These are phyloP conservation scores for Ilex asprella DNA, from an alignment of 257 asterid genomes.

Conservation along the genomic window DNA sequence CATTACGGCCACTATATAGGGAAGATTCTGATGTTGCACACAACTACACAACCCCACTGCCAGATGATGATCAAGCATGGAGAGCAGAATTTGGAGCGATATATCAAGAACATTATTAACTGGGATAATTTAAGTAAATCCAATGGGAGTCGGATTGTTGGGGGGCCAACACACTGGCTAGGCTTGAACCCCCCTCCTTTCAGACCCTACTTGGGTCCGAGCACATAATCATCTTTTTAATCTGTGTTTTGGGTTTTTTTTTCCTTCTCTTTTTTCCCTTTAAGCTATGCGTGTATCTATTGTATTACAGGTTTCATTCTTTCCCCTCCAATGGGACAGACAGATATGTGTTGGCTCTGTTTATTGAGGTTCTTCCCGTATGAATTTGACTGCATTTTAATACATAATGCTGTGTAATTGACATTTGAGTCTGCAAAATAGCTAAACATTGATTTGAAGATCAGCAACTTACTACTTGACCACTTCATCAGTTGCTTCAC, in stretches of 20 bases:
- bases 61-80: constrained; percentile 88
- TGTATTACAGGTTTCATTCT: background rate
- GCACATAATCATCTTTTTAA: background rate
- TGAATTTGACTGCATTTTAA: too few species aligned
- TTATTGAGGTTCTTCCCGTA: too few species aligned
- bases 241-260: background rate
- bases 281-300: too few species aligned
- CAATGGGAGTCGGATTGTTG: background rate
- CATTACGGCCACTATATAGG: constrained; percentile 45
- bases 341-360: background rate
- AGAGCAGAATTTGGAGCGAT: constrained; percentile 96
- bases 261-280: too few species aligned
- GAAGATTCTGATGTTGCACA: constrained; percentile 43
- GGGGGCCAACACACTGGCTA: background rate
- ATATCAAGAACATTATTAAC: constrained; percentile 69
- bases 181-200: background rate
- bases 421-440: too few species aligned
- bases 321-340: background rate
- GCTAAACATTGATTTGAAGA: too few species aligned
- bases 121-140: too few species aligned
- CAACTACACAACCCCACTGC: constrained; percentile 18
- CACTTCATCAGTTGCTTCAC: too few species aligned
- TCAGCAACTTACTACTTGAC: too few species aligned
- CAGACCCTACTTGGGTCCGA: constrained; percentile 39
- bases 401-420: too few species aligned